Evolutionary conservation across 1,284 basidiomycete species (phyloP), one percentile per base, ranked within the genome.

Genomic region (Singerocomus rubriflavus): DNA sequence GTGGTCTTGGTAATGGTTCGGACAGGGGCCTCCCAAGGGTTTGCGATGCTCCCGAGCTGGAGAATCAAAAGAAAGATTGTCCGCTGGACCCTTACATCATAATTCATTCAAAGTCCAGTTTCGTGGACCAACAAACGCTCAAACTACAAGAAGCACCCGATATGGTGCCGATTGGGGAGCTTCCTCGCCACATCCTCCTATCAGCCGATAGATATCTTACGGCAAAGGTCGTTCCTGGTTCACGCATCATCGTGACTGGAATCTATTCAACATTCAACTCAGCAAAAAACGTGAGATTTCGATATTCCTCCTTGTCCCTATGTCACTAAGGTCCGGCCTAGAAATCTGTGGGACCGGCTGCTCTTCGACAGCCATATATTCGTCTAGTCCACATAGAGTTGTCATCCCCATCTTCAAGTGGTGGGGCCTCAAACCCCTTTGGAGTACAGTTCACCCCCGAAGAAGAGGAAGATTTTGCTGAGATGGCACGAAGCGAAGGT

Each of bases 81-180:
- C 93, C 94, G 0, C 73, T 98, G 48, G 97, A 99, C 66, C 97
- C 97, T 0, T 99, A 94, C 71, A 79, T 96, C 42, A 97, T 99
- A 62, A 78, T 99, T 11, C 97, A 99, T 71, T 91, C 94, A 48
- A 92, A 93, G 70, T 99, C 93, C 46, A 76, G 81, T 5, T 99
- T 99, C 67, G 88, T 96, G 27, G 97, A 99, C 68, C 92, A 95
- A 62, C 97, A 99, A 71, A 91, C 85, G 7, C 80, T 99, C 62
- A 99, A 99, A 70, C 80, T 99, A 13, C 97, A 99, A 70, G 97
- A 99, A 72, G 95, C 96, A 7, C 97, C 97, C 0, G 97, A 99
- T 69, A 98, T 98, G 93, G 97, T 99, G 0, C 97, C 97, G 3
- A 94, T 99, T 21, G 97, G 97, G 76, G 97, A 99, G 66, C 77